Percentiles rank a stretch among this genome's conserved stretches.
Conservation (phyloP, 768 basidiomycete species). For the Amanita inopinata region DNA sequence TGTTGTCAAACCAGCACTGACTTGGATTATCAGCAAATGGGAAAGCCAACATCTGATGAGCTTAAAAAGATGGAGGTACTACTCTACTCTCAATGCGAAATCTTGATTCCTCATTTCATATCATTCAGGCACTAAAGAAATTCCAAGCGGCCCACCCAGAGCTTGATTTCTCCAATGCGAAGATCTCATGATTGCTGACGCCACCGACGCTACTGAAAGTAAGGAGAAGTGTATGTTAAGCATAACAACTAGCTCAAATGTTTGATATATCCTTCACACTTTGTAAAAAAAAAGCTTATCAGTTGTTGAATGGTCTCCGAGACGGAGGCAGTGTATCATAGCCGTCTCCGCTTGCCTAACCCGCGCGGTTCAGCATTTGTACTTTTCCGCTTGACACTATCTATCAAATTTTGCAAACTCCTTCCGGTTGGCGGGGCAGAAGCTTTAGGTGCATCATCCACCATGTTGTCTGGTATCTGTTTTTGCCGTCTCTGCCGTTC, state of each 20-base stretch:
- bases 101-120: conserved; percentile 3
- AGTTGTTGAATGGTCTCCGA: no score
- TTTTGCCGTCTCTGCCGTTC: conserved; percentile 67
- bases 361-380: conserved; percentile 17
- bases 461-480: conserved; percentile 17
- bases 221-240: no score
- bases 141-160: conserved; percentile 90
- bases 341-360: conserved; percentile 32
- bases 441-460: conserved; percentile 11
- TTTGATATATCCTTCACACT: no score
- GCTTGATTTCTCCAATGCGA: conserved; percentile 88
- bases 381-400: conserved; percentile 82
- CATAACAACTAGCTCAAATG: no score
- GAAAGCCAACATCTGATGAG: conserved; percentile 92
- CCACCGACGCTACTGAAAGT: no score
- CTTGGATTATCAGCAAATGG: conserved; percentile 61
- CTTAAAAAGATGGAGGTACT: conserved; percentile 82
- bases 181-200: conserved; percentile 58
- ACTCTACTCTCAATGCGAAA: conserved; percentile 7
- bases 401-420: conserved; percentile 61
- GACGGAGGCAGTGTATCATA: conserved; percentile 14
- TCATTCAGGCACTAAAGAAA: conserved; percentile 63
- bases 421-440: conserved; percentile 12
- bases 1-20: conserved; percentile 5
- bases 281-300: no score